A percentile compares a stretch with the other conserved stretches of the same genome.
phyloP scores from a whole-genome alignment of 495 filamentous ascomycete genomes.

The Xylaria cubensis region DNA sequence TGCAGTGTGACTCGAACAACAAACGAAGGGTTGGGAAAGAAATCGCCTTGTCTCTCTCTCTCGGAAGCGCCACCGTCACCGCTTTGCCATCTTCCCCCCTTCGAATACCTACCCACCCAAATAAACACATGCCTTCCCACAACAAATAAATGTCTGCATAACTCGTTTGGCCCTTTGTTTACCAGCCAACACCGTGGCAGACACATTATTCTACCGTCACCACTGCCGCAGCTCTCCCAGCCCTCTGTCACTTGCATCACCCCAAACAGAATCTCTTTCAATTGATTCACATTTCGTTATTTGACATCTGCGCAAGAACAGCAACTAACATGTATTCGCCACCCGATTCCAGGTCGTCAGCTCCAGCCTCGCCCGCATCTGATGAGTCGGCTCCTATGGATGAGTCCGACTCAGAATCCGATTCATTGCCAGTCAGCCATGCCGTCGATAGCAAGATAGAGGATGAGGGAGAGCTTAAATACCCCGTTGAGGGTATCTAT shows the following conservation, averaged over 20 bases:
- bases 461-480: constrained; percentile 69
- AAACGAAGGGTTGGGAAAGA: not conserved
- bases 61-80: not conserved
- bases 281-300: not conserved
- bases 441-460: constrained; percentile 55
- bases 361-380: constrained; percentile 70
- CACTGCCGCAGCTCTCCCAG: not conserved
- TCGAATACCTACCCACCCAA: not conserved
- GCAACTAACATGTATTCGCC: constrained; percentile 22
- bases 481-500: constrained; percentile 89
- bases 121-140: not conserved
- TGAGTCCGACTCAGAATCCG: constrained; percentile 81
- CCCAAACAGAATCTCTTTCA: not conserved
- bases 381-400: constrained; percentile 87
- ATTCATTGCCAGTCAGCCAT: constrained; percentile 51
- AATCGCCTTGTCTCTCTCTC: not conserved
- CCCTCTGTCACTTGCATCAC: not conserved
- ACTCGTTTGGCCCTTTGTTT: constrained; percentile 1
- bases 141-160: not conserved
- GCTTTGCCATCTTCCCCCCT: not conserved
- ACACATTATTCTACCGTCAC: not conserved
- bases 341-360: constrained; percentile 26
- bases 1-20: not conserved
- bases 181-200: not conserved
- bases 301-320: not conserved